Percentiles rank a stretch among this genome's conserved stretches.
Conservation (phyloP, 352 stramenopile species). For the Phytophthora capsici region DNA sequence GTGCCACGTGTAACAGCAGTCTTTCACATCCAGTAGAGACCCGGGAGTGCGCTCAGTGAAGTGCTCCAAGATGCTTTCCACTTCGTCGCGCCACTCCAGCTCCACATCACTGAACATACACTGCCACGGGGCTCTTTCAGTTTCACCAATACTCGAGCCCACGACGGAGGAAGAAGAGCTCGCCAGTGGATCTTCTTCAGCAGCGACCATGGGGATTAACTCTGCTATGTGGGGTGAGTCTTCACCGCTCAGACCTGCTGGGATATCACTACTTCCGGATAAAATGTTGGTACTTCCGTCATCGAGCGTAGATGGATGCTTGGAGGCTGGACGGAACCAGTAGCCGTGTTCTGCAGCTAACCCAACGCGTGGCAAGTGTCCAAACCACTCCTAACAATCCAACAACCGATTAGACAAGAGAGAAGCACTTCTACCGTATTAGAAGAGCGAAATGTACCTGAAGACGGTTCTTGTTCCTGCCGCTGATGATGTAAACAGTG, state of each 20-base stretch:
- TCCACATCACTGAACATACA: conserved; percentile 87
- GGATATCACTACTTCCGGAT: conserved; percentile 1
- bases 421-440: neutral
- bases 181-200: conserved; percentile 25
- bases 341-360: conserved; percentile 83
- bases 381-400: conserved; percentile 77
- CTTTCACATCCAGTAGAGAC: conserved; percentile 84
- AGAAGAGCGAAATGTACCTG: conserved; percentile 36
- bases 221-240: conserved; percentile 19
- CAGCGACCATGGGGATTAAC: neutral
- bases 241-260: conserved; percentile 15
- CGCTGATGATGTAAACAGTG: conserved; percentile 87
- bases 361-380: conserved; percentile 76
- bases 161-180: conserved; percentile 26
- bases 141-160: conserved; percentile 13
- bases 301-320: conserved; percentile 46
- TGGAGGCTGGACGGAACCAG: conserved; percentile 78
- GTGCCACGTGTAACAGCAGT: conserved; percentile 90
- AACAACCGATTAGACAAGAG: conserved; percentile 4
- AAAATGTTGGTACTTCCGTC: conserved; percentile 8
- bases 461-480: conserved; percentile 75
- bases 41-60: conserved; percentile 90
- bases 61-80: conserved; percentile 85
- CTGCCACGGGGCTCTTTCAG: conserved; percentile 65
- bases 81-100: conserved; percentile 77